These are phyloP conservation scores for Cytospora leucostoma DNA, from an alignment of 2,329 filamentous ascomycete genomes.

Conservation along the genomic window DNA sequence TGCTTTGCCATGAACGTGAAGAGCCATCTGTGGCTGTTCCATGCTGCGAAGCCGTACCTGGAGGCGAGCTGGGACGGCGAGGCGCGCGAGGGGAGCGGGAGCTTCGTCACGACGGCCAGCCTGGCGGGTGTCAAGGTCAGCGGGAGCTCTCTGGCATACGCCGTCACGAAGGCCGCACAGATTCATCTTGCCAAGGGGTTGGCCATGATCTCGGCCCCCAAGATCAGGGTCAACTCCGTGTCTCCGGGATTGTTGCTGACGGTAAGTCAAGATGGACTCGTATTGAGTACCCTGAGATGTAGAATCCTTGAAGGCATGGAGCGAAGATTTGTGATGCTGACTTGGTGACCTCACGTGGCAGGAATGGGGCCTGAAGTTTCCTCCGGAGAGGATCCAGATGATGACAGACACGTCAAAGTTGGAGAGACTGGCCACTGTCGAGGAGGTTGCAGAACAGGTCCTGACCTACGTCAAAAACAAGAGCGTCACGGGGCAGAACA, in stretches of 20 bases:
- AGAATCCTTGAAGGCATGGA: too few species aligned
- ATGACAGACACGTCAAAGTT: conserved; percentile 59
- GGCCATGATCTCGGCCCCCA: conserved; percentile 54
- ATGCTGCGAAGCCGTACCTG: conserved; percentile 54
- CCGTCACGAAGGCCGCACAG: conserved; percentile 75
- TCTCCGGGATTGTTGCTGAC: conserved; percentile 56
- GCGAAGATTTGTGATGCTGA: background rate
- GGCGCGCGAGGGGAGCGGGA: conserved; percentile 45
- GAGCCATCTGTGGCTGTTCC: conserved; percentile 60
- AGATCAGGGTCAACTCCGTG: conserved; percentile 61
- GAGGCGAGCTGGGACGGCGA: conserved; percentile 44
- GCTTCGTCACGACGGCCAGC: conserved; percentile 65
- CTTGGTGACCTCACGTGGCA: conserved; percentile 24
- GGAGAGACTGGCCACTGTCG: conserved; percentile 58
- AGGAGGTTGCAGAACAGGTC: conserved; percentile 59
- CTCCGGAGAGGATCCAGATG: conserved; percentile 55
- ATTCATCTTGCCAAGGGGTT: conserved; percentile 59
- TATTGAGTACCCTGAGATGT: conserved; percentile 16
- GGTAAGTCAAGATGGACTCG: conserved; percentile 37
- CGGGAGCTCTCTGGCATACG: conserved; percentile 68
- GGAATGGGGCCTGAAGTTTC: conserved; percentile 66
- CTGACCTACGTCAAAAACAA: conserved; percentile 49
- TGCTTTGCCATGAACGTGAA: conserved; percentile 66
- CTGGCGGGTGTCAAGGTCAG: conserved; percentile 64
- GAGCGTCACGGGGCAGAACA: conserved; percentile 55